phyloP scores from a whole-genome alignment of 768 basidiomycete species.

The Lentinula detonsa region DNA sequence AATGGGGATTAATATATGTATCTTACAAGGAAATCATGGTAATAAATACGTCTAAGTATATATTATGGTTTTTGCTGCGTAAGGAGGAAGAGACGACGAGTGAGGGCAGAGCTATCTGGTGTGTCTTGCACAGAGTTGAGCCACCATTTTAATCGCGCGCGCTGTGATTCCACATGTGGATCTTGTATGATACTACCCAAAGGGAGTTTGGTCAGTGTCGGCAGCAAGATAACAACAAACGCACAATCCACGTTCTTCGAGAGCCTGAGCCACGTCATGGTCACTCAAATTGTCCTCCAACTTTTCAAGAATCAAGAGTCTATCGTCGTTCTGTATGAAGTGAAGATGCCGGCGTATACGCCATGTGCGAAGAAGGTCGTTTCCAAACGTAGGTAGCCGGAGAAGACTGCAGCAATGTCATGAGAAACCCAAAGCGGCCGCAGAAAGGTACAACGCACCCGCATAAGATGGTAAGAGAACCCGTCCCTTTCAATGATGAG shows the following conservation, averaged over 20 bases:
- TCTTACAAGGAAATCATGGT: not conserved
- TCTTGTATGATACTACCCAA: constrained; percentile 29
- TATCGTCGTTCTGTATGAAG: constrained; percentile 59
- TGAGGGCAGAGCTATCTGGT: constrained; percentile 29
- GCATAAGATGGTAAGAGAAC: constrained; percentile 42
- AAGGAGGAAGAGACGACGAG: constrained; percentile 48
- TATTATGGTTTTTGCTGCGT: constrained; percentile 5
- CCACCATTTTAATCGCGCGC: constrained; percentile 59
- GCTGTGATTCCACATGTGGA: constrained; percentile 36
- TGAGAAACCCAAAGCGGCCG: not conserved
- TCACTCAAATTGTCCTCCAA: constrained; percentile 37
- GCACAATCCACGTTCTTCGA: constrained; percentile 76
- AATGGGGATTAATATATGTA: constrained; percentile 9
- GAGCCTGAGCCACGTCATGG: constrained; percentile 55
- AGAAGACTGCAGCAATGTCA: constrained; percentile 23
- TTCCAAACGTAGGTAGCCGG: constrained; percentile 38
- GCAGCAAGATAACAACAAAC: constrained; percentile 20
- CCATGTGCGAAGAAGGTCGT: constrained; percentile 34
- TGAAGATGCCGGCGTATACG: constrained; percentile 35
- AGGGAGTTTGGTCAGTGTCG: not conserved
- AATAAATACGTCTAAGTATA: not conserved
- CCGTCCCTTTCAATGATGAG: constrained; percentile 20
- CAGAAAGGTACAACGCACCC: constrained; percentile 35
- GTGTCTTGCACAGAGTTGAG: constrained; percentile 39
- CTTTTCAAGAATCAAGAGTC: constrained; percentile 47